Conservation (phyloP, 2,329 filamentous ascomycete species). For the Eutypella sp. region DNA sequence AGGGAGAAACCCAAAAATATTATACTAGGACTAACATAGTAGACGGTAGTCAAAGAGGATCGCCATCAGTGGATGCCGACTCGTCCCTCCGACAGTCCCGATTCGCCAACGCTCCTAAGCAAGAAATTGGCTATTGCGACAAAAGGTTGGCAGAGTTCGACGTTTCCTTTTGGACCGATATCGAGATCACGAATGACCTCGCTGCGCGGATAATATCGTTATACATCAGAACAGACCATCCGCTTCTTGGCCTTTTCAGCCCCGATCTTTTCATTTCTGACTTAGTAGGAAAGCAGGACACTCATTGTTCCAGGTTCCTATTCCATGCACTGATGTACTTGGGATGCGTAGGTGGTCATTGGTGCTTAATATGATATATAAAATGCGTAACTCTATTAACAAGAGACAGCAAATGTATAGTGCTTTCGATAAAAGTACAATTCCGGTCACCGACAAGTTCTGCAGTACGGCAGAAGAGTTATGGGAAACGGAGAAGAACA, state of each 20-base stretch:
- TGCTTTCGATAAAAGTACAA: conserved; percentile 20
- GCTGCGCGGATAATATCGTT: conserved; percentile 30
- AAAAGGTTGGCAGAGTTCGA: conserved; percentile 22
- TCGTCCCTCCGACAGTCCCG: conserved; percentile 6
- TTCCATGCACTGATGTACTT: conserved; percentile 31
- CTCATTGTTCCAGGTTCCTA: conserved; percentile 30
- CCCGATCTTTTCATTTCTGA: conserved; percentile 29
- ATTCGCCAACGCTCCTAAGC: conserved; percentile 2
- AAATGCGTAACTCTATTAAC: background rate
- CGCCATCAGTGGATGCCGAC: background rate
- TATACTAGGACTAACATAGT: background rate
- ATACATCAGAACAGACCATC: conserved; percentile 34
- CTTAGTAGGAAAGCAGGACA: conserved; percentile 16
- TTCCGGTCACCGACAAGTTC: conserved; percentile 15
- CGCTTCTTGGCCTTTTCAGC: conserved; percentile 32
- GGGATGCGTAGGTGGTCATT: conserved; percentile 31
- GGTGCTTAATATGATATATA: too few relatives aligned
- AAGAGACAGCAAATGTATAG: conserved; percentile 31
- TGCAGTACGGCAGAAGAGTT: conserved; percentile 22
- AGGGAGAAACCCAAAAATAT: background rate
- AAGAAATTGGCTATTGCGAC: conserved; percentile 18
- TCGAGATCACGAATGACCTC: conserved; percentile 23
- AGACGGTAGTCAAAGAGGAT: background rate
- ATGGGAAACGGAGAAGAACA: conserved; percentile 14
- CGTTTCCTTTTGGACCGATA: conserved; percentile 31